These are phyloP conservation scores for Theobroma grandiflorum DNA, from an alignment of 441 rosid genomes.

Conservation along the genomic window DNA sequence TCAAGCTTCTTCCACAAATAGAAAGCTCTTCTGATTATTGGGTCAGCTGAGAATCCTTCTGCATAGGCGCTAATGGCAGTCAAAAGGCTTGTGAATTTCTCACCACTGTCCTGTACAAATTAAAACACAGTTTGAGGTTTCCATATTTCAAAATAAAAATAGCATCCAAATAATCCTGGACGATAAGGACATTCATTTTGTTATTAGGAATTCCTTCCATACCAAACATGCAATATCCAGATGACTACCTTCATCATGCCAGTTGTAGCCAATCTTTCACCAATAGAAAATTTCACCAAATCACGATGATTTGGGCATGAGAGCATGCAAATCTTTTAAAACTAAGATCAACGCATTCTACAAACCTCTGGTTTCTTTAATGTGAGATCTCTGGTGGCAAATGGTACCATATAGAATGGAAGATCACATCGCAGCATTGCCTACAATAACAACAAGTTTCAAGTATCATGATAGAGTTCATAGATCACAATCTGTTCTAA, in stretches of 20 bases:
- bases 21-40: conserved; percentile 68
- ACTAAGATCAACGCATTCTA: conserved; percentile 19
- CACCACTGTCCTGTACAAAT: conserved; percentile 79
- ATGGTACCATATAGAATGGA: conserved; percentile 91
- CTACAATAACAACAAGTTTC: conserved; percentile 47
- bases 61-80: conserved; percentile 84
- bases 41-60: conserved; percentile 90
- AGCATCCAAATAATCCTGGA: background rate
- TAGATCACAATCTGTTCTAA: background rate
- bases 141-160: background rate
- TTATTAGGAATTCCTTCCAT: background rate
- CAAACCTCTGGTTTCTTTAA: conserved; percentile 91
- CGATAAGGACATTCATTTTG: background rate
- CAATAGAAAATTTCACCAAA: background rate
- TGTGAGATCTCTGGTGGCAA: conserved; percentile 61
- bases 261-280: background rate
- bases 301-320: background rate
- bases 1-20: conserved; percentile 77
- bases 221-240: background rate
- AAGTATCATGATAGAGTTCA: conserved; percentile 1
- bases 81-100: conserved; percentile 76
- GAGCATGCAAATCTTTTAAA: background rate
- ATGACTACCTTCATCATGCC: background rate
- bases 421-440: conserved; percentile 88
- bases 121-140: background rate